A percentile compares a stretch with the other conserved stretches of the same genome.
These are phyloP conservation scores for Wilcoxina mikolae DNA, from an alignment of 495 filamentous ascomycete species.

Conservation along the genomic window DNA sequence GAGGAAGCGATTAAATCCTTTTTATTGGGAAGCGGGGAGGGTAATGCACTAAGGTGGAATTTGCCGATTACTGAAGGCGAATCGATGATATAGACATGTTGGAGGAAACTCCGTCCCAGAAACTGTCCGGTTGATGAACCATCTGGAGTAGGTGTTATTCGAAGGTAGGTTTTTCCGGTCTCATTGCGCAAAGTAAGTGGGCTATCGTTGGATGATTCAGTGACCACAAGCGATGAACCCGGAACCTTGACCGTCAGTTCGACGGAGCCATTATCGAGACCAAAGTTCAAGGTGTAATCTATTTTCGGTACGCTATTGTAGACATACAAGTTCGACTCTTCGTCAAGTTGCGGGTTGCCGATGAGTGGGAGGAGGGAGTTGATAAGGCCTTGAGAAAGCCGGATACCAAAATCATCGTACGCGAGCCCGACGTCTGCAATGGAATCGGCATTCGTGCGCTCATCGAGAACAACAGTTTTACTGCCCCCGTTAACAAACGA, in stretches of 20 bases:
- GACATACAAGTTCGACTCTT: slow-evolving; percentile 20
- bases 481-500: not conserved
- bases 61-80: slow-evolving; percentile 18
- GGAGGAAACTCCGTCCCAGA: slow-evolving; percentile 24
- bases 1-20: slow-evolving; percentile 19
- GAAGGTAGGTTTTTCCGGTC: slow-evolving; percentile 21
- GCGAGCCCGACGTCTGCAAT: slow-evolving; percentile 7
- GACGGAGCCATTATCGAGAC: slow-evolving; percentile 19
- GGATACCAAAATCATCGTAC: slow-evolving; percentile 20
- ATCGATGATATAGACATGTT: slow-evolving; percentile 25
- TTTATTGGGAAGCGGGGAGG: slow-evolving; percentile 9
- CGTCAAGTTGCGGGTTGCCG: slow-evolving; percentile 17
- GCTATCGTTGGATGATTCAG: slow-evolving; percentile 16
- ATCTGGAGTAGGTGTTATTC: slow-evolving; percentile 15
- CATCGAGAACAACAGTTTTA: not conserved
- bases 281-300: slow-evolving; percentile 20
- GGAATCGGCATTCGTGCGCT: not conserved
- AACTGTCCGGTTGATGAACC: slow-evolving; percentile 10
- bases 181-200: slow-evolving; percentile 19
- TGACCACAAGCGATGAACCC: slow-evolving; percentile 19
- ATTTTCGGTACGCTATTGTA: slow-evolving; percentile 13
- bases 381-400: slow-evolving; percentile 15
- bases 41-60: slow-evolving; percentile 21
- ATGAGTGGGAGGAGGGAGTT: slow-evolving; percentile 18
- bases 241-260: slow-evolving; percentile 15